Evolutionary conservation across 768 basidiomycete species (phyloP), one percentile per base, ranked within the genome.

Genomic region (Agrocybe chaxingu): DNA sequence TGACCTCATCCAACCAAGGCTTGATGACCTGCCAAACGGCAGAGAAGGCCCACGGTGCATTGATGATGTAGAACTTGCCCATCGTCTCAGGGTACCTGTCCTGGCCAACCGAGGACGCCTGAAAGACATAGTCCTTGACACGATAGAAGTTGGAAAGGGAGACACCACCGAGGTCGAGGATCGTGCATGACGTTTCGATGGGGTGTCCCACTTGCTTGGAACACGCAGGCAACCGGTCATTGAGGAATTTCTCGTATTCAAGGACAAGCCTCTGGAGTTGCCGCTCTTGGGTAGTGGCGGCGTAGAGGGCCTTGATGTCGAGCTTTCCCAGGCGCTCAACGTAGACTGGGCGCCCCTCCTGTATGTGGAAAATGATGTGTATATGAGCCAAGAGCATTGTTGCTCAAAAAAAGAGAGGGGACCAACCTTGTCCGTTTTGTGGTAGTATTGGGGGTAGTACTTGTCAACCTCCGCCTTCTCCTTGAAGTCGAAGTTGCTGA

Each of bases 21-120:
- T 92, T 96, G 74, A 98, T 81, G 56, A 94, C 65, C 13, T 73
- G 64, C 95, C 95, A 99, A 16, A 96, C 88, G 35, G 87, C 80
- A 45, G 81, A 80, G 75, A 99, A 99, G 45, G 84, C 78, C 85
- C 88, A 98, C 0, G 96, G 96, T 0, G 92, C 90, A 63, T 98
- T 98, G 79, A 97, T 89, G 78, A 98, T 94, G 77, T 91, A 99
- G 76, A 99, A 98, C 66, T 90, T 92, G 74, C 96, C 96, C 96
- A 98, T 92, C 57, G 78, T 83, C 68, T 96, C 92, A 1, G 93
- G 91, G 68, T 94, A 98, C 57, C 88, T 78, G 73, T 97, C 81
- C 68, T 97, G 94, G 8, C 92, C 91, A 67, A 99, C 86, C 24
- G 66, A 63, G 0, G 87, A 73, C 0, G 93, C 89, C 16, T 80